Evolutionary conservation across 805 yeast genomes (phyloP).

Genomic region (Tetrapisispora arboricola): DNA sequence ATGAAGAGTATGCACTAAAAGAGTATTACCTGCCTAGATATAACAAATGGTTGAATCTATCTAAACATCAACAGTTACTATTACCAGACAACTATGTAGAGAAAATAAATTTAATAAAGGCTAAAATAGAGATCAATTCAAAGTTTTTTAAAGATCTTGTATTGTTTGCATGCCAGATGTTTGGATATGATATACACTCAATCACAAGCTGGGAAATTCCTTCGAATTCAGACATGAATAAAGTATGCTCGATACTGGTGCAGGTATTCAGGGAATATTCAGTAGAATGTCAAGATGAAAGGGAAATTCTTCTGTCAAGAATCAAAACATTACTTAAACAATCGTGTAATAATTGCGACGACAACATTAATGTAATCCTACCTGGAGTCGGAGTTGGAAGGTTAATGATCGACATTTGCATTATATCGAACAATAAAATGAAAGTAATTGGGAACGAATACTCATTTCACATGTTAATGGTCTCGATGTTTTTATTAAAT

Average conservation of each 20-base stretch:
- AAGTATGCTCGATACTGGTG: constrained; percentile 43
- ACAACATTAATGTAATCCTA: constrained; percentile 34
- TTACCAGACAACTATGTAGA: constrained; percentile 37
- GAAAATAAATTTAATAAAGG: constrained; percentile 30
- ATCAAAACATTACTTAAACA: constrained; percentile 9
- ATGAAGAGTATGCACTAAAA: constrained; percentile 6
- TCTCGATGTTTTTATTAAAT: constrained; percentile 42
- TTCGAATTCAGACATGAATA: constrained; percentile 28
- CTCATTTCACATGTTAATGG: constrained; percentile 49
- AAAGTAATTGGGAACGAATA: constrained; percentile 49
- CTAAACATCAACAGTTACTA: constrained; percentile 31
- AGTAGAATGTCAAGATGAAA: constrained; percentile 35
- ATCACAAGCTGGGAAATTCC: background rate
- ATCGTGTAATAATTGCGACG: constrained; percentile 30
- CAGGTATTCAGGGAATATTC: constrained; percentile 51
- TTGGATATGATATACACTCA: background rate
- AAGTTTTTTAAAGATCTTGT: constrained; percentile 4
- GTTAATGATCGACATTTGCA: constrained; percentile 42
- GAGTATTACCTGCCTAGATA: constrained; percentile 18
- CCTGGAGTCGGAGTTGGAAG: constrained; percentile 56
- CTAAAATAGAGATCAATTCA: constrained; percentile 17
- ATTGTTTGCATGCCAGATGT: background rate
- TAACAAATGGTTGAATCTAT: constrained; percentile 28
- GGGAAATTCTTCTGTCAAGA: constrained; percentile 24
- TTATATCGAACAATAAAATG: constrained; percentile 33